Evolutionary conservation across 1,284 basidiomycete genomes (phyloP).

Genomic region (Apiotrichum veenhuisii): DNA sequence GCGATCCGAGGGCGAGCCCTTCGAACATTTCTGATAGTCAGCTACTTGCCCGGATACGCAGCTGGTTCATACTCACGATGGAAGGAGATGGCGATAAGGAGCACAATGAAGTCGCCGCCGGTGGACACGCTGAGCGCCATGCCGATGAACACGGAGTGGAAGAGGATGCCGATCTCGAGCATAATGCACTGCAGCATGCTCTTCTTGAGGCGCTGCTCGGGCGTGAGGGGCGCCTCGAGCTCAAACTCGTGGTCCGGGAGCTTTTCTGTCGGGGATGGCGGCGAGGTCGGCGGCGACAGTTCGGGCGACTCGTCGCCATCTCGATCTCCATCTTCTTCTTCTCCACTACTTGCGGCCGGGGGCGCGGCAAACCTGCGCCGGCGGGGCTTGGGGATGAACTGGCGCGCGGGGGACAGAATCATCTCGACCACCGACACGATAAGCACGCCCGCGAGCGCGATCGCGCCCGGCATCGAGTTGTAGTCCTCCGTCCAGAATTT

Average conservation of each 20-base stretch:
- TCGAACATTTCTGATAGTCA: slow-evolving; percentile 24
- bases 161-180: slow-evolving; percentile 46
- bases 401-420: background rate
- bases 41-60: background rate
- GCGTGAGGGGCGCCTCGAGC: background rate
- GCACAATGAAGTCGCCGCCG: slow-evolving; percentile 47
- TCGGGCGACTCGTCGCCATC: no score
- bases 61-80: slow-evolving; percentile 55
- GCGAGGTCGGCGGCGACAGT: no score
- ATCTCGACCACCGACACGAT: background rate
- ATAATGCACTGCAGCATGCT: slow-evolving; percentile 14
- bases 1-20: slow-evolving; percentile 30
- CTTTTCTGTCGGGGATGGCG: no score
- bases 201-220: slow-evolving; percentile 3
- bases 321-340: no score
- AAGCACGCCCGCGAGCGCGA: slow-evolving; percentile 1
- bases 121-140: slow-evolving; percentile 39
- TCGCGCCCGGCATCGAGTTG: slow-evolving; percentile 2
- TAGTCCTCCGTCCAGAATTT: slow-evolving; percentile 7
- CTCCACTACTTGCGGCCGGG: background rate
- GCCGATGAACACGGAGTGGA: slow-evolving; percentile 23
- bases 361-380: background rate
- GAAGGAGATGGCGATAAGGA: slow-evolving; percentile 53
- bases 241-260: background rate
- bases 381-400: slow-evolving; percentile 1